Percentiles rank a stretch among this genome's conserved stretches.
Evolutionary conservation across 2,329 filamentous ascomycete species (phyloP).

Genomic region (Talaromyces marneffei): DNA sequence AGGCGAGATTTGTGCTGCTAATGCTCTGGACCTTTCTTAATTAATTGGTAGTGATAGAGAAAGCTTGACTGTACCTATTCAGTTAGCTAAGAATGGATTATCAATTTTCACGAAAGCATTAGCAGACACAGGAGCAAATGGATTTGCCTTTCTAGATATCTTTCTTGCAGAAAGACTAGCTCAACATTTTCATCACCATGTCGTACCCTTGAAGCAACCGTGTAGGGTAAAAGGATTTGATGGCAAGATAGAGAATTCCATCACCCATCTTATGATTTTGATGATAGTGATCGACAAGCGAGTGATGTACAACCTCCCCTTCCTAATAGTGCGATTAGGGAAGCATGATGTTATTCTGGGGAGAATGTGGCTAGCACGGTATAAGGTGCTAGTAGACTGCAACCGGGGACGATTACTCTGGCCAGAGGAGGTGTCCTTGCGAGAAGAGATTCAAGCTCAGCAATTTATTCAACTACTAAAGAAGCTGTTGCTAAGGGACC

Average conservation of each 20-base stretch:
- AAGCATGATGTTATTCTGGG: background rate
- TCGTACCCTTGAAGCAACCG: background rate
- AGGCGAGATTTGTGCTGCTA: no score
- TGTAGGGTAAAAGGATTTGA: background rate
- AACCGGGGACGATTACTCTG: background rate
- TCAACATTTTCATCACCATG: background rate
- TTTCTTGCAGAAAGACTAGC: background rate
- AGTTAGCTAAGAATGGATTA: conserved; percentile 3
- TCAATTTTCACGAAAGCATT: background rate
- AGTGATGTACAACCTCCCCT: background rate
- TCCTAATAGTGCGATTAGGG: background rate
- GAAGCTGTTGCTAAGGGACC: background rate
- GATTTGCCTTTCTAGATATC: conserved; percentile 5
- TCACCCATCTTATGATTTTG: background rate
- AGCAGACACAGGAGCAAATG: background rate
- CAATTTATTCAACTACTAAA: background rate
- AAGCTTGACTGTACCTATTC: conserved; percentile 8
- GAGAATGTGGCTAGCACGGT: background rate
- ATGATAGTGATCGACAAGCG: background rate
- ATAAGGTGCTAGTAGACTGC: background rate
- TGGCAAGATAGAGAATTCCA: background rate
- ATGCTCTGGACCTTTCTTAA: no score
- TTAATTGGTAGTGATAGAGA: no score
- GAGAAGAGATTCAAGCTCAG: background rate
- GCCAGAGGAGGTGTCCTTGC: background rate